These are phyloP conservation scores for Micromonas pusilla DNA, from an alignment of 139 green algal species.

Conservation along the genomic window DNA sequence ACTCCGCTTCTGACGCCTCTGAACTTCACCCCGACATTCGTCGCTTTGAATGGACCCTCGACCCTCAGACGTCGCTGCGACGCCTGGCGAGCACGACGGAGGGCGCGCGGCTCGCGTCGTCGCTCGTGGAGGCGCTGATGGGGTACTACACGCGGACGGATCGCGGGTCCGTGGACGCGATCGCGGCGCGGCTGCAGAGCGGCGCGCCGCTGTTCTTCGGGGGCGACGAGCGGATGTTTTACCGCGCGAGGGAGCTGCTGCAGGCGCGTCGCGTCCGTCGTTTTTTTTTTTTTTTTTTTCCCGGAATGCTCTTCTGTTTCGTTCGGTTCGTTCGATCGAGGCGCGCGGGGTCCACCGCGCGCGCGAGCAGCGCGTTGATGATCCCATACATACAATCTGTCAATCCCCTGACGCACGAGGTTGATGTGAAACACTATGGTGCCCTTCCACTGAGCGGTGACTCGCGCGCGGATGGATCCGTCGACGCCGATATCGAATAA, in stretches of 20 bases:
- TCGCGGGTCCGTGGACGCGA: not conserved
- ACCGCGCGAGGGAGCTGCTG: constrained; percentile 51
- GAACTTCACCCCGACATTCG: too few species aligned
- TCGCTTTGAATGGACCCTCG: too few species aligned
- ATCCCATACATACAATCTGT: constrained; percentile 45
- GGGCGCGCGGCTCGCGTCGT: constrained; percentile 48
- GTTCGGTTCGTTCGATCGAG: too few species aligned
- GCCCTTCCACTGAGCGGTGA: constrained; percentile 48
- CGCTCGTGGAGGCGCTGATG: constrained; percentile 63
- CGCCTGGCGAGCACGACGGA: constrained; percentile 52
- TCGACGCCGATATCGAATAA: constrained; percentile 2
- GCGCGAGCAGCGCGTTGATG: constrained; percentile 2
- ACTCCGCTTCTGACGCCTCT: too few species aligned
- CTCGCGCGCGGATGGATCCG: not conserved
- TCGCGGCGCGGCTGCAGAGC: constrained; percentile 47
- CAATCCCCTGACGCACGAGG: constrained; percentile 52
- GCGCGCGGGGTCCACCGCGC: too few species aligned
- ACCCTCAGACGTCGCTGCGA: too few species aligned
- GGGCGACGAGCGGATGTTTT: constrained; percentile 67
- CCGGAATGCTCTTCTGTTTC: not conserved
- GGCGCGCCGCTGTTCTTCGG: constrained; percentile 68
- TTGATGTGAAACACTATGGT: constrained; percentile 44
- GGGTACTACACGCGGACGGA: not conserved
- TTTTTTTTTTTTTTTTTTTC: constrained; percentile 3
- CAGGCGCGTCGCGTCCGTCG: constrained; percentile 13